Base-by-base conservation (phyloP, 352 stramenopile species). In the Globisporangium nunn region DNA sequence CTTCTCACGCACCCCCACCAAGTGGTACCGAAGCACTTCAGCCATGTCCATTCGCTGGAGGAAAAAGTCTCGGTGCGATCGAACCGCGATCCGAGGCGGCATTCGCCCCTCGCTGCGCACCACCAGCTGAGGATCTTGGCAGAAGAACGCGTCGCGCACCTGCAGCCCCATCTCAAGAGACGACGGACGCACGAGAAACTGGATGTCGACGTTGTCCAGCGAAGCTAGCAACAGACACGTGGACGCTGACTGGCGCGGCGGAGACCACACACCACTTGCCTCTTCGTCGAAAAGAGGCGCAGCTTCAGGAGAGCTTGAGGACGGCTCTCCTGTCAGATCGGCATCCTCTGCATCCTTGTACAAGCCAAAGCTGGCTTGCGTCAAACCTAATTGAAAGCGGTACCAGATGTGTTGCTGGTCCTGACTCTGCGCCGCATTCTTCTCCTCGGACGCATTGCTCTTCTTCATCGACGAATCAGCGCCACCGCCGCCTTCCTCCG, bases 381-480 rank as follows among this genome's bases (percentile, higher is more conserved):
- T 59, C 33, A 94, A 59, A 14, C 62, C 64, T 40, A 91, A 68
- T 33, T 88, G 79, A 18, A 88, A 87, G 41, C 85, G 78, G 62
- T 94, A 94, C 67, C 83, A 78, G 59, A 92, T 88, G 39, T 88
- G 82, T 46, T 88, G 70, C 7, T 72, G 67, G 33, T 84, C 66
- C 51, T 78, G 66, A 1, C 29, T n/a, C 46, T 49, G 23, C 12
- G 23, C 31, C 29, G 28, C 59, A 15, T 46, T 44, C 7, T 15
- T 31, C 56, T 31, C 55, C 28, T 17, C 33, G 23, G 47, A 50
- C 23, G 51, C 31, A n/a, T 40, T 31, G 17, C 18, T 48, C 41
- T 46, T 23, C 28, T 48, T 43, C 11, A 28, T 40, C 59, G 58
- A 31, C 44, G 41, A 11, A 6, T 67, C 23, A 6, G 15, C 28